Evolutionary conservation across 176 grass and related monocot species (phyloP), one percentile per base, ranked within the genome.

Genomic region (Triticum timopheevii): DNA sequence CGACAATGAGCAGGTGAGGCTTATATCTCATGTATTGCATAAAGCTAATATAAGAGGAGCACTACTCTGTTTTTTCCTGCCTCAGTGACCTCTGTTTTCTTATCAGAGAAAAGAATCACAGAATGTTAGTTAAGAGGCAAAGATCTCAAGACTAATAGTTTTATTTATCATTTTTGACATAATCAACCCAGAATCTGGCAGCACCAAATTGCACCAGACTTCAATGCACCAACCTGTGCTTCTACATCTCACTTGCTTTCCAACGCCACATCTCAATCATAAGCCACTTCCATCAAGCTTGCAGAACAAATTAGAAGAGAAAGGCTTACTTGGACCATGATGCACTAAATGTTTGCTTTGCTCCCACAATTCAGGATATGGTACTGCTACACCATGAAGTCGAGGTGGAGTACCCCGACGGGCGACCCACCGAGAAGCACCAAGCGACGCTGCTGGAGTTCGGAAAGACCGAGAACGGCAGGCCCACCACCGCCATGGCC

Each of bases 311-410:
- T 22, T 24, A 10, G 15, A 85, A 54, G 42, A 65, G 10, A n/a
- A 2, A 47, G 16, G 27, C 25, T 79, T 83, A 58, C 65, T 73
- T 31, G 20, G 22, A 80, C 39, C 17, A 83, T 4, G 44, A 83
- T 1, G 4, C 3, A 12, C 17, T 19, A 69, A 77, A 76, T 2
- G n/a, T 9, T 4, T 66, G 13, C 6, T 40, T 71, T 73, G 20
- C 11, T 75, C 38, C 11, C 87, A 77, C 6, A 56, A 90, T 83
- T 79, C 77, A 98, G 97, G 97, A 98, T 76, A 98, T 98, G 97
- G 94, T 98, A 74, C 86, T 98, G 39, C 83, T 98, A n/a, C 97
- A 98, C 80, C 97, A 98, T 82, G 94, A 94, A 88, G 70, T 94
- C 1, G 92, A 90, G 65, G 90, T 96, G 72, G 97, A 94, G 76